Conservation (phyloP, 805 yeast genomes). For the Sugiyamaella chiloensis region DNA sequence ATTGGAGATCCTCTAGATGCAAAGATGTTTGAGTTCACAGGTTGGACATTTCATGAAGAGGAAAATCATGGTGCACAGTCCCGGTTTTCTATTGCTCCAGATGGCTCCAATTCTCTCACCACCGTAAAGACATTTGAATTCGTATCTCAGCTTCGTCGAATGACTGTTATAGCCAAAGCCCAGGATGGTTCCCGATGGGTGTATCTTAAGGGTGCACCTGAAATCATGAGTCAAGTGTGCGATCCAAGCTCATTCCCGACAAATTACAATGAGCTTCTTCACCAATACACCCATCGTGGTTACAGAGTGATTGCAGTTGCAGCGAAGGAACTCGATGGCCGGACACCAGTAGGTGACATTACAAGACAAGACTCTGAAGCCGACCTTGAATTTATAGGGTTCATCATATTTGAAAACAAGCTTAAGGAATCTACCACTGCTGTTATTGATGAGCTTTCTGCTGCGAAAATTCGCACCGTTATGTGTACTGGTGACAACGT, state of each 20-base stretch:
- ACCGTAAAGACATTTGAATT: slow-evolving; percentile 70
- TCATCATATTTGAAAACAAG: slow-evolving; percentile 89
- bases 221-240: slow-evolving; percentile 80
- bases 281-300: slow-evolving; percentile 88
- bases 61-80: slow-evolving; percentile 26
- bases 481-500: slow-evolving; percentile 99
- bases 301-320: slow-evolving; percentile 96
- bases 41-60: slow-evolving; percentile 73
- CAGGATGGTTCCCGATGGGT: slow-evolving; percentile 43
- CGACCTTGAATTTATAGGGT: slow-evolving; percentile 73
- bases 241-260: slow-evolving; percentile 65
- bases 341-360: not conserved
- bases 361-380: slow-evolving; percentile 65
- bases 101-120: slow-evolving; percentile 34
- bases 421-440: slow-evolving; percentile 64
- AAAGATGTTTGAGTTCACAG: slow-evolving; percentile 89
- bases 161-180: slow-evolving; percentile 74
- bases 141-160: slow-evolving; percentile 77
- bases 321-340: slow-evolving; percentile 43
- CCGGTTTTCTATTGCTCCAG: slow-evolving; percentile 15
- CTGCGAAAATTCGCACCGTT: slow-evolving; percentile 74
- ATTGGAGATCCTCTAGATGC: slow-evolving; percentile 93
- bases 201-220: slow-evolving; percentile 96
- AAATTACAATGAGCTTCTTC: slow-evolving; percentile 68
- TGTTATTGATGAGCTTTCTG: slow-evolving; percentile 56